Evolutionary conservation across 352 stramenopile species (phyloP), one percentile per base, ranked within the genome.

Genomic region (Plasmopara halstedii): DNA sequence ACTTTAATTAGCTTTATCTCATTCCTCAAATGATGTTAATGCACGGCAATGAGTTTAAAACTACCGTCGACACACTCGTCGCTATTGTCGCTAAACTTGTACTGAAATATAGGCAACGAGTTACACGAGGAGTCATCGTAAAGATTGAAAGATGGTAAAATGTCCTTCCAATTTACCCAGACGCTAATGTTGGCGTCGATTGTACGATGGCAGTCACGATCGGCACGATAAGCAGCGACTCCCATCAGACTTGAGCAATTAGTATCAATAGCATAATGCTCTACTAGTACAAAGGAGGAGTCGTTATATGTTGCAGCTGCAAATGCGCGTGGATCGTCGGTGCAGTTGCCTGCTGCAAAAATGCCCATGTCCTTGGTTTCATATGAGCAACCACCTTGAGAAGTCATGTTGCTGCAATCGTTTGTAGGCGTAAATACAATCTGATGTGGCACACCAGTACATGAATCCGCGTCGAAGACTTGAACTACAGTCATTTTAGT

Each of bases 11-110:
- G 15, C 13, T 33, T 33, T 33, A 33, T 33, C 14, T 14, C 14
- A 33, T 33, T 8, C 8, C 26, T 14, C 8, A 11, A n/a, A n/a
- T 36, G n/a, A n/a, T n/a, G n/a, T n/a, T n/a, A n/a, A n/a, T n/a
- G n/a, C n/a, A n/a, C n/a, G n/a, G n/a, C n/a, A n/a, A n/a, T n/a
- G 14, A 63, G 41, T 39, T 52, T 63, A 27, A 58, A 49, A 34
- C 44, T 64, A 17, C 51, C 50, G 3, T 40, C 26, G 5, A 46
- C 26, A 35, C 55, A 64, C 34, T 56, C 50, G 43, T 21, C 15
- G 34, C 43, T 46, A 26, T 52, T 27, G 11, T 43, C 18, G 1
- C 27, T 11, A 38, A 59, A 18, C 1, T 55, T 46, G 10, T 59
- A 22, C 22, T 59, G 14, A 9, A 55, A 55, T n/a, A 43, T 11